A percentile compares a stretch with the other conserved stretches of the same genome.
phyloP scores from a whole-genome alignment of 2,329 filamentous ascomycete genomes.

The Knufia fluminis region DNA sequence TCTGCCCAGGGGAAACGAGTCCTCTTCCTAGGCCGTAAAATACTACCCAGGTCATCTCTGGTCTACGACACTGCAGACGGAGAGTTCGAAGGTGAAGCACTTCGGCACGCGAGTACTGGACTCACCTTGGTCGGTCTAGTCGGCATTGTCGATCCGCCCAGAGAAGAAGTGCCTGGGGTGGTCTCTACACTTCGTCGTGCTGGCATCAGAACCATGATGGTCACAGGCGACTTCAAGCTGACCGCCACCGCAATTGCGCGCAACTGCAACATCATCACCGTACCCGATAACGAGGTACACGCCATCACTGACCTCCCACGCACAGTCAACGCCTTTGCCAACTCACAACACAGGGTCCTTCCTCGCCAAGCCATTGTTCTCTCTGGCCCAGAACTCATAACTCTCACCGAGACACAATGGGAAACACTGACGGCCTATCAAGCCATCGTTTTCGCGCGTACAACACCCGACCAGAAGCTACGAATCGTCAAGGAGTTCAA shows the following conservation, averaged over 20 bases:
- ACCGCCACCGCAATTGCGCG: constrained; percentile 65
- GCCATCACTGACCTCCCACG: constrained; percentile 44
- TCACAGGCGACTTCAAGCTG: constrained; percentile 68
- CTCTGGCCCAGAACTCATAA: constrained; percentile 56
- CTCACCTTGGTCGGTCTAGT: constrained; percentile 49
- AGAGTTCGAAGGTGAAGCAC: constrained; percentile 50
- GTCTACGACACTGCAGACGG: constrained; percentile 35
- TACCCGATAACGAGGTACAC: constrained; percentile 37
- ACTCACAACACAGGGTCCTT: constrained; percentile 16
- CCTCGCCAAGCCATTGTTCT: constrained; percentile 47
- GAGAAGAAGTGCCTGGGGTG: constrained; percentile 51
- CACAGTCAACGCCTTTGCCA: constrained; percentile 11
- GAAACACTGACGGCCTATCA: constrained; percentile 53
- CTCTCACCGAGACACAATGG: constrained; percentile 61
- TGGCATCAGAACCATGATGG: constrained; percentile 71
- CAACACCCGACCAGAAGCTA: constrained; percentile 69
- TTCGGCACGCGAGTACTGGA: constrained; percentile 40
- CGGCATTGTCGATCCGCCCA: constrained; percentile 51
- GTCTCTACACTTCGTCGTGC: constrained; percentile 57
- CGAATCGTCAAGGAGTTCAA: constrained; percentile 71
- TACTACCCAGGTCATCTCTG: constrained; percentile 36
- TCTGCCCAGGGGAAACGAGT: constrained; percentile 60
- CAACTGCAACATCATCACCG: constrained; percentile 61
- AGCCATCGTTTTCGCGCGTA: constrained; percentile 68
- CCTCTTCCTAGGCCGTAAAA: constrained; percentile 56